Base-by-base conservation (phyloP, 371 early-diverging fungal genomes). In the Encephalitozoon romaleae region DNA sequence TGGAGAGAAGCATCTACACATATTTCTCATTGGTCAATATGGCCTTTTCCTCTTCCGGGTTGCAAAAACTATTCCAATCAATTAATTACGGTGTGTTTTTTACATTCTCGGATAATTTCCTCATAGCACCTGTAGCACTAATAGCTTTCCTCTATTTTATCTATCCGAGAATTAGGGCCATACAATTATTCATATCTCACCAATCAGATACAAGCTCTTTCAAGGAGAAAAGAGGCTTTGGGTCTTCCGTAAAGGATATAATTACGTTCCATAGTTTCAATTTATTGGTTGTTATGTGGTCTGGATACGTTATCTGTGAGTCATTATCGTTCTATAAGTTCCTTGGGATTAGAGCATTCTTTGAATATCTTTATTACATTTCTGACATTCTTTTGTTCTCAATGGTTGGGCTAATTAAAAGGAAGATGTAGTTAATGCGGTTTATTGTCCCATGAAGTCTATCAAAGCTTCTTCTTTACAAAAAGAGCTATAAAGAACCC, bases 401-500 rank as follows among this genome's bases (percentile, higher is more conserved):
- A 0, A 15, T 34, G n/a, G 4, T 59, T 18, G 6, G 38, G 18
- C 11, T 15, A 34, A 59, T 59, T 59, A 59, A 59, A 38, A 30
- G 38, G 38, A 59, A 59, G 59, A 5, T 34, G 2, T 59, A 38
- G 21, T 34, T 54, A 30, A 15, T 59, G 38, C n/a, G 12, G 34
- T 34, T 0, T 18, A 4, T 34, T 34, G 6, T 34, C 34, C 6
- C 2, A 6, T 5, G 12, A 30, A 34, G 11, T 15, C 12, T 59
- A 11, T 4, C 34, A 34, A 34, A 6, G 34, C 34, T 78, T 18
- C 70, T 79, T 81, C 53, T 77, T 77, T 43, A 51, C 69, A 23
- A 81, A 72, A 0, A 69, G 54, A 6, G 80, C 80, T 34, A 76
- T 66, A 55, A 84, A 81, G 64, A 84, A 84, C 11, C 82, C 82